Conservation (phyloP, 495 filamentous ascomycete genomes). For the Penicillium odoratum region DNA sequence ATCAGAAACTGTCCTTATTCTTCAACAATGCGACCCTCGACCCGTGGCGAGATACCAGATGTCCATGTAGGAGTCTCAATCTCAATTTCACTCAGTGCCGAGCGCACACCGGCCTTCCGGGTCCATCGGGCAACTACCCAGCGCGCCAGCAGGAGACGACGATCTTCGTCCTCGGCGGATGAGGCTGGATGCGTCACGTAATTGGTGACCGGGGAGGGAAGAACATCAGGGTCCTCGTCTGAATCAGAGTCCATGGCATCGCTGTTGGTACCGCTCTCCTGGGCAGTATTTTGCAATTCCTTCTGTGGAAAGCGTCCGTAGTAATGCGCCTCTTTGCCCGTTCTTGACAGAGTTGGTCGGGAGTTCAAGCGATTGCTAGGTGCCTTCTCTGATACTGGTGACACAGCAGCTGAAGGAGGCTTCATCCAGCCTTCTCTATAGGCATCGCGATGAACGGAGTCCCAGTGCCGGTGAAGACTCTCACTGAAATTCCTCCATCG, state of each 20-base stretch:
- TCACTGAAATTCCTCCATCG: slow-evolving; percentile 68
- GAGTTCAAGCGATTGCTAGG: slow-evolving; percentile 11
- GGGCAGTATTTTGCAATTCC: slow-evolving; percentile 34
- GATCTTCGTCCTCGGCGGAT: slow-evolving; percentile 41
- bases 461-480: slow-evolving; percentile 62
- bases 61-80: neutral
- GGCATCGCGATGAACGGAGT: slow-evolving; percentile 55
- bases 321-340: slow-evolving; percentile 33
- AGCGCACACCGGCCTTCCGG: slow-evolving; percentile 51
- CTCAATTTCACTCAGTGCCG: neutral
- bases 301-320: slow-evolving; percentile 46
- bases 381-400: slow-evolving; percentile 33
- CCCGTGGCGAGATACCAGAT: neutral
- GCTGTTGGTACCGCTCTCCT: slow-evolving; percentile 26
- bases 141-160: slow-evolving; percentile 52
- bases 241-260: slow-evolving; percentile 48
- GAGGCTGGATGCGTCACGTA: slow-evolving; percentile 42
- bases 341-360: slow-evolving; percentile 30
- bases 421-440: slow-evolving; percentile 43
- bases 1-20: too few relatives aligned
- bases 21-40: neutral
- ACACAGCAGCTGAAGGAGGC: slow-evolving; percentile 29
- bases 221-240: slow-evolving; percentile 44
- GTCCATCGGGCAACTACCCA: slow-evolving; percentile 74
- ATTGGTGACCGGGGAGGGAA: slow-evolving; percentile 39